Base-by-base conservation (phyloP, 1,284 basidiomycete species). In the Leccinum fuscescens region DNA sequence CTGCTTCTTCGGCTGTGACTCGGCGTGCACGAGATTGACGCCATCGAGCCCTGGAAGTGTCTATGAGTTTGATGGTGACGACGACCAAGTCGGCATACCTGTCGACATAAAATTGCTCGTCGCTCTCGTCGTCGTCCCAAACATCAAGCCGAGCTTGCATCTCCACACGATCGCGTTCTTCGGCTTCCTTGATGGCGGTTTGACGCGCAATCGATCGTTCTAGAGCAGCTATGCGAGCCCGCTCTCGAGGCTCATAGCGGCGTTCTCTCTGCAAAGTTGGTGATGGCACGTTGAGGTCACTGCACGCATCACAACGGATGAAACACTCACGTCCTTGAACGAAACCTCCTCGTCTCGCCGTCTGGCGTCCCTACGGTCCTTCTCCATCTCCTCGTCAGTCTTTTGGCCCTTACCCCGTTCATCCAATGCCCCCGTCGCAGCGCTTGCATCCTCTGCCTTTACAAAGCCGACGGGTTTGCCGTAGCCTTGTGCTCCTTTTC, bases 51-150 rank as follows among this genome's bases (percentile, higher is more conserved):
- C 90, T 92, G 11, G 24, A 1, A 29, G 6, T 6, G 31, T 62
- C 8, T 39, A 29, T 37, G 52, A 2, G 58, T 61, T 15, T 52
- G 5, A 4, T 0, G 8, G 54, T 29, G 12, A 52, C 0, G 2
- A 31, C 37, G n/a, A 8, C 22, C 35, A 15, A 44, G 31, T 48
- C 12, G 11, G 68, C 78, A 63, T 65, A 91, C 88, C 93, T 83
- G 69, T 96, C 94, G 44, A 88, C 82, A 68, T 94, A 95, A 76
- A 93, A 96, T 27, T 86, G 69, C 65, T 95, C 93, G 63, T 92
- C 90, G 64, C 89, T 90, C 70, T 94, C 91, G 63, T 96, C 94
- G 68, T 96, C 94, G 68, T 96, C 93, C 91, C 92, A 96, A 1
- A 88, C 76, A 61, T 90, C 88, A 24, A 95, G 77, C 4, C 89